These are phyloP conservation scores for Aaosphaeria arxii DNA, from an alignment of 2,329 filamentous ascomycete species.

Conservation along the genomic window DNA sequence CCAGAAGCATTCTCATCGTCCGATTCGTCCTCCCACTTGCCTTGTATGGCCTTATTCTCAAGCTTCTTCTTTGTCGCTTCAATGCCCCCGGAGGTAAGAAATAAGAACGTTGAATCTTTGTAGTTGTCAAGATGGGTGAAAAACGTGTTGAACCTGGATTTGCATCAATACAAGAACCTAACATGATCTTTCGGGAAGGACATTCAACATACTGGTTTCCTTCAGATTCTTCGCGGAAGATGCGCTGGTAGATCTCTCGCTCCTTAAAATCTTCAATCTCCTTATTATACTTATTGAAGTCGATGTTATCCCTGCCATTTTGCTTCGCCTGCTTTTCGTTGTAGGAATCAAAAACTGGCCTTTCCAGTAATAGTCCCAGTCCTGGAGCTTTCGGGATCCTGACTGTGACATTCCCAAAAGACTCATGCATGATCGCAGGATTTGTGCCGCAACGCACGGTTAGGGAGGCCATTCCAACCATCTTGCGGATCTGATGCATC, in stretches of 20 bases:
- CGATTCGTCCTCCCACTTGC: slow-evolving; percentile 27
- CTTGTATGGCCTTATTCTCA: slow-evolving; percentile 24
- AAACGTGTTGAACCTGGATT: slow-evolving; percentile 45
- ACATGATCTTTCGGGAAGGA: neutral
- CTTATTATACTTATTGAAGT: slow-evolving; percentile 74
- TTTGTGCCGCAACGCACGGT: slow-evolving; percentile 81
- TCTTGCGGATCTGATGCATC: slow-evolving; percentile 99
- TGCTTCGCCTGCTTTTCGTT: slow-evolving; percentile 68
- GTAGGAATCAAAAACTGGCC: slow-evolving; percentile 87
- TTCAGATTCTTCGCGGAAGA: slow-evolving; percentile 85
- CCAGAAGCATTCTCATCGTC: slow-evolving; percentile 35
- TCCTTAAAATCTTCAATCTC: slow-evolving; percentile 89
- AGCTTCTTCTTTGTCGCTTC: slow-evolving; percentile 38
- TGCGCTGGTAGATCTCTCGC: slow-evolving; percentile 83
- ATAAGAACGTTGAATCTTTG: slow-evolving; percentile 48
- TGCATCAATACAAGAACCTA: slow-evolving; percentile 10
- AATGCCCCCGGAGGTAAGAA: slow-evolving; percentile 48
- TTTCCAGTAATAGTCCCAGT: slow-evolving; percentile 80
- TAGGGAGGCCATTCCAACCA: slow-evolving; percentile 90
- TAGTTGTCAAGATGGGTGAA: slow-evolving; percentile 53
- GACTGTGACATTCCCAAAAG: slow-evolving; percentile 69
- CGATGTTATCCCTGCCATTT: slow-evolving; percentile 65
- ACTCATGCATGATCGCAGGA: slow-evolving; percentile 66
- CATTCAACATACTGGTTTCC: slow-evolving; percentile 70
- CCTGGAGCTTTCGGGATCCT: slow-evolving; percentile 93